These are phyloP conservation scores for Lactarius quietus DNA, from an alignment of 768 basidiomycete species.

Conservation along the genomic window DNA sequence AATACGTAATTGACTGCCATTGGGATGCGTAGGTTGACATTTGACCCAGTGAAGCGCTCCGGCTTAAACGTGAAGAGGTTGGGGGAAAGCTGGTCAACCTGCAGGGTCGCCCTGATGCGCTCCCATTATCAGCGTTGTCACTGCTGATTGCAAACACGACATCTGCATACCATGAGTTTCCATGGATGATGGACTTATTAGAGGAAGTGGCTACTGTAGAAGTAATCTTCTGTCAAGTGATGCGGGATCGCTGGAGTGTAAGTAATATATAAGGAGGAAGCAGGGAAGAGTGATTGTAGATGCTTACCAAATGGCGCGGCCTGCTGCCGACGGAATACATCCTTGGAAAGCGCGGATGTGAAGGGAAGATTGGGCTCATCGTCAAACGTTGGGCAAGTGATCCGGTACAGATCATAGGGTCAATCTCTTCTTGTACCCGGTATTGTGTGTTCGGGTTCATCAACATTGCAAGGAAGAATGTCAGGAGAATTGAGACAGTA, in stretches of 20 bases:
- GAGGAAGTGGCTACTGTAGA: slow-evolving; percentile 31
- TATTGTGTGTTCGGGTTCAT: slow-evolving; percentile 27
- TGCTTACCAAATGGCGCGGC: slow-evolving; percentile 27
- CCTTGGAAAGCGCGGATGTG: slow-evolving; percentile 26
- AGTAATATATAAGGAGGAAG: background rate
- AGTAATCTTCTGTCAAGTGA: slow-evolving; percentile 25
- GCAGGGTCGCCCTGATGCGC: slow-evolving; percentile 25
- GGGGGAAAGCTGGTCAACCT: slow-evolving; percentile 30
- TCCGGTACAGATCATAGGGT: slow-evolving; percentile 28
- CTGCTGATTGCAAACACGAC: background rate
- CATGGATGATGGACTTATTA: slow-evolving; percentile 23
- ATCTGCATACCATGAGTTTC: slow-evolving; percentile 23
- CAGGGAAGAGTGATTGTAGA: background rate
- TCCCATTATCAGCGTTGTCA: background rate
- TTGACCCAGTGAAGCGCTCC: slow-evolving; percentile 29
- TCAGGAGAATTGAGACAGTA: slow-evolving; percentile 24
- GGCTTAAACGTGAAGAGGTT: slow-evolving; percentile 33
- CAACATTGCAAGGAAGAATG: slow-evolving; percentile 29
- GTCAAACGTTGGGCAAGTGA: slow-evolving; percentile 29
- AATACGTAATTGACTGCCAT: slow-evolving; percentile 26
- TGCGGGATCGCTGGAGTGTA: slow-evolving; percentile 26
- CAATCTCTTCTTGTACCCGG: slow-evolving; percentile 31
- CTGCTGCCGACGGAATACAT: slow-evolving; percentile 30
- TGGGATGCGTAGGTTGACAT: slow-evolving; percentile 13
- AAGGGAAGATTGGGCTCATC: slow-evolving; percentile 29